These are phyloP conservation scores for Rhizopogon rudus DNA, from an alignment of 768 basidiomycete genomes.

Conservation along the genomic window DNA sequence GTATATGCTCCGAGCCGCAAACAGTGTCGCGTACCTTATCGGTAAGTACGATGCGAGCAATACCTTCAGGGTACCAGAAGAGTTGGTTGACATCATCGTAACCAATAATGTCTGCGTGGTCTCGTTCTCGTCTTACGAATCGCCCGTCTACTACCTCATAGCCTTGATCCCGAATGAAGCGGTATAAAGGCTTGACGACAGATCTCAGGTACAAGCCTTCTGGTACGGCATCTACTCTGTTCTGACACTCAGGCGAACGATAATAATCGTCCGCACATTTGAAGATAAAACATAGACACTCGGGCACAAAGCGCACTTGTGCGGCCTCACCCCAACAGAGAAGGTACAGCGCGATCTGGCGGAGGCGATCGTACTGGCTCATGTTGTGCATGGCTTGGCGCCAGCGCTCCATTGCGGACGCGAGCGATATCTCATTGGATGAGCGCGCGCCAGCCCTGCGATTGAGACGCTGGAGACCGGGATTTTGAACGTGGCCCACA, in stretches of 20 bases:
- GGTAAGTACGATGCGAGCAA: slow-evolving; percentile 81
- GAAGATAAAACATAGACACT: slow-evolving; percentile 99
- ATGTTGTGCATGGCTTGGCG: slow-evolving; percentile 97
- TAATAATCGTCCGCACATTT: slow-evolving; percentile 99
- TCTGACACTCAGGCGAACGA: slow-evolving; percentile 97
- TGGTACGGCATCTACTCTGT: slow-evolving; percentile 83
- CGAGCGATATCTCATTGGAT: slow-evolving; percentile 58
- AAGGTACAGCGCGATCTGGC: slow-evolving; percentile 93
- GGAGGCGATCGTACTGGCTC: slow-evolving; percentile 95
- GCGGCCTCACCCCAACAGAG: slow-evolving; percentile 99
- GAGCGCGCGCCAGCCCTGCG: slow-evolving; percentile 54
- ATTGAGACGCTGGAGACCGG: slow-evolving; percentile 79
- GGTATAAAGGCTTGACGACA: slow-evolving; percentile 90
- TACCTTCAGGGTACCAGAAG: slow-evolving; percentile 99
- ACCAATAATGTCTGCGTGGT: slow-evolving; percentile 93
- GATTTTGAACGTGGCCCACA: slow-evolving; percentile 88
- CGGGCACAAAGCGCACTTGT: slow-evolving; percentile 93
- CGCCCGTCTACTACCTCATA: slow-evolving; percentile 96
- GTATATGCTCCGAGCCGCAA: neutral
- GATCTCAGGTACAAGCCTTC: slow-evolving; percentile 92
- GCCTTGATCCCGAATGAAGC: slow-evolving; percentile 95
- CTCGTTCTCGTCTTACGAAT: slow-evolving; percentile 88
- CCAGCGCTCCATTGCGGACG: slow-evolving; percentile 88
- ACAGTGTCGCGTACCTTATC: slow-evolving; percentile 65
- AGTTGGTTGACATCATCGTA: slow-evolving; percentile 99